Base-by-base conservation (phyloP, 495 filamentous ascomycete species). In the Clavariopsis aquatica region DNA sequence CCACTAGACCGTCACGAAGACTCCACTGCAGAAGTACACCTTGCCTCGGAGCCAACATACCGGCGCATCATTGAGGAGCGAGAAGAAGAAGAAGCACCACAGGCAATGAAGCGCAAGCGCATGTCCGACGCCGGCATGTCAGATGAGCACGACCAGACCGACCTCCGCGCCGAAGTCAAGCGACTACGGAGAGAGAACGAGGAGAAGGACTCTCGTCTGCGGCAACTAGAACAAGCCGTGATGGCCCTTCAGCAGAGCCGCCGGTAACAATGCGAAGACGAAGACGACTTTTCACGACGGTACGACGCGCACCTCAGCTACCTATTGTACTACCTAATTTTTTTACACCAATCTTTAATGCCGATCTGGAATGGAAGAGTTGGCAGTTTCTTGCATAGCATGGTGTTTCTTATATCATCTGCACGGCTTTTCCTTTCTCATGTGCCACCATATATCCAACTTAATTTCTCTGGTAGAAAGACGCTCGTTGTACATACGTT, bases 101-200 rank as follows among this genome's bases (percentile, higher is more conserved):
- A 31, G 13, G 12, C 79, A 36, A 79, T 80, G 69, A 80, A 81
- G 57, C 77, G 78, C 58, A 80, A 81, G 46, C 77, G 78, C 1
- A 53, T 52, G 13, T 64, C 65, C n/a, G 52, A 61, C 43, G 57
- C 62, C 15, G 43, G 56, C 43, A 17, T 62, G 27, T 61, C 55
- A 7, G 63, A 59, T 15, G 51, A 58, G 26, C 10, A 41, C 29
- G 59, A 46, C 26, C 54, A 78, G 28, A 73, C 73, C 9, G 82
- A 85, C 65, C 66, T 86, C 20, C 81, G 82, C 20, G 74, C 76
- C n/a, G 85, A 87, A 58, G 70, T 86, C 8, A 85, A 85, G 65
- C 75, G 81, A 54, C 74, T 89, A 47, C 77, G 79, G 51, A 74
- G 72, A 28, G 84, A 88, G 70, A 81, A 83, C 27, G 74, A 83